Conservation (phyloP, 768 basidiomycete species). For the Phanerochaete carnosa region DNA sequence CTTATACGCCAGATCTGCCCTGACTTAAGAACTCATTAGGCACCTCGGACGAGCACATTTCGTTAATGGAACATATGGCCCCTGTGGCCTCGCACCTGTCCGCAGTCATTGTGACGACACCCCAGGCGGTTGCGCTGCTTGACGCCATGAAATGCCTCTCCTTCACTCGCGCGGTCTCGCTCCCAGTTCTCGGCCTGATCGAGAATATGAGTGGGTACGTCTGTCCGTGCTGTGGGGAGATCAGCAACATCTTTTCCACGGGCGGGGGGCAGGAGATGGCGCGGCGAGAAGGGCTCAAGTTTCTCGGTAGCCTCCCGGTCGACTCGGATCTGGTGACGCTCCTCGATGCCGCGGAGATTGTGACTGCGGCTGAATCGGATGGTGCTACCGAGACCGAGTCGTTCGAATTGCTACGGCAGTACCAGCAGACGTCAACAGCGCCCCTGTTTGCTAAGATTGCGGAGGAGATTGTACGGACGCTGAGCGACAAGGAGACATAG, state of each 20-base stretch:
- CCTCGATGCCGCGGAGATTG: slow-evolving; percentile 62
- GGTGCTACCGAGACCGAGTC: slow-evolving; percentile 24
- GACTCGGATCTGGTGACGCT: slow-evolving; percentile 88
- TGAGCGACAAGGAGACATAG: slow-evolving; percentile 14
- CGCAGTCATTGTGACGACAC: slow-evolving; percentile 92
- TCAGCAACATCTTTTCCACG: slow-evolving; percentile 92
- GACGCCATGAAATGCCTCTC: slow-evolving; percentile 97
- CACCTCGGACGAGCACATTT: slow-evolving; percentile 98
- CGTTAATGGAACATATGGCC: slow-evolving; percentile 89
- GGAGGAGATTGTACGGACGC: slow-evolving; percentile 34
- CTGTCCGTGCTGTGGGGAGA: slow-evolving; percentile 95
- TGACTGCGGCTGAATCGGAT: slow-evolving; percentile 36
- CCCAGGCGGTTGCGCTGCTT: slow-evolving; percentile 92
- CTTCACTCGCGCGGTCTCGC: slow-evolving; percentile 83
- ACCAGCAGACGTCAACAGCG: slow-evolving; percentile 65
- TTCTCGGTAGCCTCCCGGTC: slow-evolving; percentile 88
- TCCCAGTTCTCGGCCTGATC: slow-evolving; percentile 88
- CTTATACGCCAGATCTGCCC: neutral
- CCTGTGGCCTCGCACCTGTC: slow-evolving; percentile 76
- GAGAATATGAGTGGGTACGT: slow-evolving; percentile 99
- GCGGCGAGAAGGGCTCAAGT: slow-evolving; percentile 62
- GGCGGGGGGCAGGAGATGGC: slow-evolving; percentile 93
- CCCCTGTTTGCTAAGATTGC: slow-evolving; percentile 64
- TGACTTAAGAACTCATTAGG: slow-evolving; percentile 47
- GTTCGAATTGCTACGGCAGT: slow-evolving; percentile 57